Evolutionary conservation across 2,329 filamentous ascomycete species (phyloP).

Genomic region (Colletotrichum cereale): DNA sequence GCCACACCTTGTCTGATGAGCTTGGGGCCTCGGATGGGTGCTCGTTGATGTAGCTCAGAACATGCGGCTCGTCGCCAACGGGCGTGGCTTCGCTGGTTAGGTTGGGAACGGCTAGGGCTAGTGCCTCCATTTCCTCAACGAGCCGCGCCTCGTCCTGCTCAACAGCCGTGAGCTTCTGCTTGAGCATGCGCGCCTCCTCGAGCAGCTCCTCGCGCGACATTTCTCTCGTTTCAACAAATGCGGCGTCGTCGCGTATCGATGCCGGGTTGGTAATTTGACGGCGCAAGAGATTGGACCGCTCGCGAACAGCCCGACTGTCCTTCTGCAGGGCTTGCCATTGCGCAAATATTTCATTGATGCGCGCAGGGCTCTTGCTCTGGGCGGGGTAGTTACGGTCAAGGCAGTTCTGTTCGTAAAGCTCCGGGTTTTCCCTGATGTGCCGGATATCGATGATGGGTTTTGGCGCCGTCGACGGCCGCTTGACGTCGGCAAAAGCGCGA

Average conservation of each 20-base stretch:
- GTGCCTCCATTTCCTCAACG: conserved; percentile 74
- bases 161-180: conserved; percentile 70
- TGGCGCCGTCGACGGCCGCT: conserved; percentile 78
- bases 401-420: conserved; percentile 86
- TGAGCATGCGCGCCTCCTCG: conserved; percentile 73
- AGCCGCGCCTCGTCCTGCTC: conserved; percentile 73
- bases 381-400: conserved; percentile 83
- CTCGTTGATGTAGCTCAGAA: conserved; percentile 85
- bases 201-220: conserved; percentile 67
- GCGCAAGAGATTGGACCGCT: conserved; percentile 75
- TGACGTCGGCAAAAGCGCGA: conserved; percentile 44
- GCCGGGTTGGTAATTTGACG: conserved; percentile 67
- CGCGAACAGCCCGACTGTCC: conserved; percentile 71
- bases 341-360: conserved; percentile 68
- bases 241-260: conserved; percentile 58
- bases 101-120: conserved; percentile 88
- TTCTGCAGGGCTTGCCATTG: conserved; percentile 72
- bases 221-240: conserved; percentile 49
- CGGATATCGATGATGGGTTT: conserved; percentile 86
- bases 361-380: conserved; percentile 66
- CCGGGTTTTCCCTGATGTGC: conserved; percentile 88
- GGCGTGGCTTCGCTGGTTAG: conserved; percentile 84
- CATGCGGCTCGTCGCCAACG: conserved; percentile 70
- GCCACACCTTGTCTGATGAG: conserved; percentile 63
- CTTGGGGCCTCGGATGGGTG: conserved; percentile 59